Evolutionary conservation across 169 alveolate species (phyloP).

Genomic region (Plasmodium malariae): DNA sequence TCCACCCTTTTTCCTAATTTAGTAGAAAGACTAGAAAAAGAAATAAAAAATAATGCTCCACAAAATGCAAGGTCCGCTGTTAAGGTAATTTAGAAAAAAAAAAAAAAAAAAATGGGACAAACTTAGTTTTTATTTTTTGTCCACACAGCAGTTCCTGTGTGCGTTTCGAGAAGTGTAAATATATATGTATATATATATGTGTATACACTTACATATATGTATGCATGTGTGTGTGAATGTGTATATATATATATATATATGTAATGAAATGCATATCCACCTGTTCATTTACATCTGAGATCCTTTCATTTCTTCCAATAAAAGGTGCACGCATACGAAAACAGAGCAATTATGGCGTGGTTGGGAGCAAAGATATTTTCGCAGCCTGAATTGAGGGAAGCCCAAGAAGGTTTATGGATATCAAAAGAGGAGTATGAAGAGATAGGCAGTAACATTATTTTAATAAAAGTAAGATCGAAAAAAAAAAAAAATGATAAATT

Average conservation of each 20-base stretch:
- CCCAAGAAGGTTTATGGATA: constrained; percentile 80
- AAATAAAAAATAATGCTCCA: constrained; percentile 83
- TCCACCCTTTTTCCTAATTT: constrained; percentile 80
- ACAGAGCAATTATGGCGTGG: constrained; percentile 75
- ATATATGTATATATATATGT: neutral
- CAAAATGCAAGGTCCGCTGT: constrained; percentile 82
- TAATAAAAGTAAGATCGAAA: constrained; percentile 38
- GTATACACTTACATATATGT: neutral
- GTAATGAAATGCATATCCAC: neutral
- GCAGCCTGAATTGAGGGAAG: constrained; percentile 70
- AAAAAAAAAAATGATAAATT: constrained; percentile 48
- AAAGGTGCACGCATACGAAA: constrained; percentile 64
- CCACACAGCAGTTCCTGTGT: neutral
- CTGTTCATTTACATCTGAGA: neutral
- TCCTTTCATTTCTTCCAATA: neutral
- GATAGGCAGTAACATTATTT: constrained; percentile 79
- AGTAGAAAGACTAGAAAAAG: constrained; percentile 80
- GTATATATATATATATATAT: constrained; percentile 13
- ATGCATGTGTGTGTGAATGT: neutral
- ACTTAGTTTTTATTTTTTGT: neutral
- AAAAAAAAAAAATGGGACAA: too few species aligned
- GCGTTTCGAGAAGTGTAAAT: neutral
- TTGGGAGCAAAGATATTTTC: constrained; percentile 60
- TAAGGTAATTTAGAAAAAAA: constrained; percentile 46
- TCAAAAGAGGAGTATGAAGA: constrained; percentile 82